Evolutionary conservation across 1,284 basidiomycete species (phyloP).

Genomic region (Pseudozyma sp.): DNA sequence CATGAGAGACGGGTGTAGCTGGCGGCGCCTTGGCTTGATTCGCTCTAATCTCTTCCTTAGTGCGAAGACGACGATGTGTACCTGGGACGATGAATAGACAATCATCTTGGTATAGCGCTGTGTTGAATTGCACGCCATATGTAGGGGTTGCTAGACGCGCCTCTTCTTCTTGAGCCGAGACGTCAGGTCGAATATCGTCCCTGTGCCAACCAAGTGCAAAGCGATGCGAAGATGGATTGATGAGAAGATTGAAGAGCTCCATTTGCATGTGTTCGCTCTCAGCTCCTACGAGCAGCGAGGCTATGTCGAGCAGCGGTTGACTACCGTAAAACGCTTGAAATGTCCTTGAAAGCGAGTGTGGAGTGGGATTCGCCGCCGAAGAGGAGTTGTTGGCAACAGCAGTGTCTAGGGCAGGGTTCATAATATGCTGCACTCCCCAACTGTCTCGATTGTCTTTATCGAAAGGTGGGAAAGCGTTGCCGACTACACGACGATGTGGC

Average conservation of each 20-base stretch:
- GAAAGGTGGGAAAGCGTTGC: conserved; percentile 84
- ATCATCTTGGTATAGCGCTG: conserved; percentile 80
- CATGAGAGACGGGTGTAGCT: conserved; percentile 12
- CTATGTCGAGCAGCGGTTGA: conserved; percentile 49
- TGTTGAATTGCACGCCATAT: conserved; percentile 85
- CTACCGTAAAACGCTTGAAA: conserved; percentile 50
- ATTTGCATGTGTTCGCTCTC: conserved; percentile 36
- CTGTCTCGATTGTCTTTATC: conserved; percentile 75
- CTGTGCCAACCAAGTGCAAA: conserved; percentile 86
- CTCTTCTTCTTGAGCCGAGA: conserved; percentile 76
- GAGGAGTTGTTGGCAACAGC: conserved; percentile 11
- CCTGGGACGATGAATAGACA: conserved; percentile 82
- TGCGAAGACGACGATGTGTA: conserved; percentile 76
- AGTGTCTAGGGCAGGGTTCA: conserved; percentile 73
- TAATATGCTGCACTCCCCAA: conserved; percentile 74
- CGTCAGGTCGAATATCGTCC: conserved; percentile 79
- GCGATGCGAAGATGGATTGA: conserved; percentile 77
- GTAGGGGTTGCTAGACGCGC: conserved; percentile 76
- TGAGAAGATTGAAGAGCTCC: conserved; percentile 84
- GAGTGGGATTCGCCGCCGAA: too few species aligned
- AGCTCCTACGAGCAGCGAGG: conserved; percentile 38
- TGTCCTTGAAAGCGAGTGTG: conserved; percentile 5
- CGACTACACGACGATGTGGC: conserved; percentile 78
- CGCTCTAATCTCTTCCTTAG: conserved; percentile 72
- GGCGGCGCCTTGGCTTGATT: conserved; percentile 50